phyloP scores from a whole-genome alignment of 1,284 basidiomycete species.

The Rhizopogon hawkerae region DNA sequence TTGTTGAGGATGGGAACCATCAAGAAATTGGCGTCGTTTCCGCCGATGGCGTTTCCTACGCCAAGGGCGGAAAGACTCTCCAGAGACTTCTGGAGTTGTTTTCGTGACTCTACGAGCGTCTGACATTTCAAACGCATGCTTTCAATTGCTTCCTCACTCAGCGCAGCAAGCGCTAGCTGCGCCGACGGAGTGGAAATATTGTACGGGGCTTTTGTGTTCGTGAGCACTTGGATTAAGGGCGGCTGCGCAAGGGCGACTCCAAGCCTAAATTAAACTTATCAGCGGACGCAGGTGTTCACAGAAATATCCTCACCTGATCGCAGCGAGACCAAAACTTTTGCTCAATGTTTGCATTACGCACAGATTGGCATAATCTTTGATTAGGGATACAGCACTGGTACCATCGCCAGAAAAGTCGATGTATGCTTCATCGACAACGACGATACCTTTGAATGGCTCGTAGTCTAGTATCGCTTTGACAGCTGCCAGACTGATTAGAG shows the following conservation, averaged over 20 bases:
- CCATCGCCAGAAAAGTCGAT: slow-evolving; percentile 79
- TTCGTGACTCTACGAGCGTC: slow-evolving; percentile 55
- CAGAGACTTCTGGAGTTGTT: slow-evolving; percentile 44
- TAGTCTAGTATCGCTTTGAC: slow-evolving; percentile 75
- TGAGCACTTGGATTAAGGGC: slow-evolving; percentile 83
- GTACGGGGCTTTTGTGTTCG: slow-evolving; percentile 97
- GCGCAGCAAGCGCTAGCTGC: slow-evolving; percentile 72
- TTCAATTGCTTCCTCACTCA: slow-evolving; percentile 56
- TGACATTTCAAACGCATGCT: slow-evolving; percentile 62
- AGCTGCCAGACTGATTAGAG: slow-evolving; percentile 67
- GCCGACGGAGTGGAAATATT: slow-evolving; percentile 93
- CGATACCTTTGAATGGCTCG: slow-evolving; percentile 78
- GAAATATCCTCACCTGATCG: slow-evolving; percentile 62
- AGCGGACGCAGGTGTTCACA: background rate
- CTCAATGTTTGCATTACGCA: slow-evolving; percentile 94
- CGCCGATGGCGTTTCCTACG: slow-evolving; percentile 70
- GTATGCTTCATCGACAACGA: slow-evolving; percentile 96
- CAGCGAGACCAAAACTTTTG: slow-evolving; percentile 94
- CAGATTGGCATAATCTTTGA: slow-evolving; percentile 81
- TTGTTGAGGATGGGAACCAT: slow-evolving; percentile 69
- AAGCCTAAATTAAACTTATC: slow-evolving; percentile 41
- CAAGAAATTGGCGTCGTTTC: slow-evolving; percentile 89
- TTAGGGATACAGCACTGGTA: slow-evolving; percentile 61
- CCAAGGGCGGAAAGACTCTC: slow-evolving; percentile 40
- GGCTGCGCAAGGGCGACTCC: slow-evolving; percentile 89